A percentile compares a stretch with the other conserved stretches of the same genome.
phyloP scores from a whole-genome alignment of 1,284 basidiomycete genomes.

The Tremellales sp. region DNA sequence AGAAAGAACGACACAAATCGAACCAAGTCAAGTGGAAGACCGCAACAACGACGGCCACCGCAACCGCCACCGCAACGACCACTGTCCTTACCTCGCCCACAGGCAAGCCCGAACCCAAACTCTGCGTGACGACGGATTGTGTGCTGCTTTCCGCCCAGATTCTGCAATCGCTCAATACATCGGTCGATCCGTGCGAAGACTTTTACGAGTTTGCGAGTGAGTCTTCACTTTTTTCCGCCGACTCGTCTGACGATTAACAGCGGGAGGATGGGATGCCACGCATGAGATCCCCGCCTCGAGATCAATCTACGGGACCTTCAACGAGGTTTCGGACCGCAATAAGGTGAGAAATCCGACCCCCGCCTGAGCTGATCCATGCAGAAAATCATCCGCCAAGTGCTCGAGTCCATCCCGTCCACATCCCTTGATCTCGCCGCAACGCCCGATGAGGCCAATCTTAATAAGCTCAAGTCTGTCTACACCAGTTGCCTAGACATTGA shows the following conservation, averaged over 20 bases:
- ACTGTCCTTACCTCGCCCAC: constrained; percentile 36
- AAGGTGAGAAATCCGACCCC: constrained; percentile 21
- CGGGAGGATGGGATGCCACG: constrained; percentile 73
- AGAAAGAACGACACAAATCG: constrained; percentile 50
- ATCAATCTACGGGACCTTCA: constrained; percentile 55
- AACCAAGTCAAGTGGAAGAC: constrained; percentile 26
- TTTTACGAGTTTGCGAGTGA: constrained; percentile 88
- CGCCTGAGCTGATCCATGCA: constrained; percentile 7
- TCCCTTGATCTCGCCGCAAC: constrained; percentile 13
- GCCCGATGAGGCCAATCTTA: constrained; percentile 64
- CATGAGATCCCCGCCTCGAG: constrained; percentile 84
- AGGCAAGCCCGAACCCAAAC: constrained; percentile 51
- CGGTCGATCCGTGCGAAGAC: constrained; percentile 88
- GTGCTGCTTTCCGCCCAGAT: constrained; percentile 79
- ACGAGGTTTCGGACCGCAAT: constrained; percentile 49
- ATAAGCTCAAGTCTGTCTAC: constrained; percentile 77
- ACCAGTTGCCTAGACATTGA: constrained; percentile 74
- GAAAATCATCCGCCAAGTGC: constrained; percentile 49
- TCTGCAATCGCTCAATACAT: constrained; percentile 71
- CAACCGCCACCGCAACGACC: constrained; percentile 26
- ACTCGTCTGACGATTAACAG: constrained; percentile 40
- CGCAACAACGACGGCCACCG: constrained; percentile 47
- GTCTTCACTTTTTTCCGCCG: constrained; percentile 31
- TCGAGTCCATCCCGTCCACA: constrained; percentile 40
- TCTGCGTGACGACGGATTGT: constrained; percentile 76